Percentiles rank a stretch among this genome's conserved stretches.
These are phyloP conservation scores for Senna tora DNA, from an alignment of 306 rosid genomes.

Conservation along the genomic window DNA sequence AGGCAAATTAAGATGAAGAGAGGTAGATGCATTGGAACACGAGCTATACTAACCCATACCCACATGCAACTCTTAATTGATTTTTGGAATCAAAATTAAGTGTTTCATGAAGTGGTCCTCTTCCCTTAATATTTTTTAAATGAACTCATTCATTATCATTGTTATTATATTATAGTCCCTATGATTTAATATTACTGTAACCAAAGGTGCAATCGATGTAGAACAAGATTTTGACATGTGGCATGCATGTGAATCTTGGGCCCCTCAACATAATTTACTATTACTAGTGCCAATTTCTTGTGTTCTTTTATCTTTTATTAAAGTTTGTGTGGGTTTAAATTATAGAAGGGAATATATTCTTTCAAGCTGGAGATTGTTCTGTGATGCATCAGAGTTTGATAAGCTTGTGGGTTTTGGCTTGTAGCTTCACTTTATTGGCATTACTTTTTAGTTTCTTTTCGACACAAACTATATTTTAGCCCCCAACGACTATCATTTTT, in stretches of 20 bases:
- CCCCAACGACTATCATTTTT: too few species aligned
- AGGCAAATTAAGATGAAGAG: constrained; percentile 8
- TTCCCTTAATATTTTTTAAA: not conserved
- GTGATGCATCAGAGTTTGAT: constrained; percentile 54
- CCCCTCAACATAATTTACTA: constrained; percentile 42
- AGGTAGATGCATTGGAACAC: constrained; percentile 59
- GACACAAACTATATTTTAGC: too few species aligned
- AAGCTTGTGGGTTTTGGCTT: constrained; percentile 50
- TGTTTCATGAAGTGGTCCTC: constrained; percentile 56
- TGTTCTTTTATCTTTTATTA: not conserved
- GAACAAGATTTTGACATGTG: constrained; percentile 50
- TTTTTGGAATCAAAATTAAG: constrained; percentile 38
- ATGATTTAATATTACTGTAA: constrained; percentile 39
- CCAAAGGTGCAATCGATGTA: constrained; percentile 22
- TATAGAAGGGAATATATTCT: constrained; percentile 54
- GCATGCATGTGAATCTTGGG: constrained; percentile 54
- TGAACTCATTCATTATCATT: not conserved
- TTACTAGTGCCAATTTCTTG: not conserved
- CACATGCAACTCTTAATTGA: constrained; percentile 79
- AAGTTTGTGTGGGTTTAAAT: too few species aligned
- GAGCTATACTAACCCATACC: constrained; percentile 57
- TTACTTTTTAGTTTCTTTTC: too few species aligned
- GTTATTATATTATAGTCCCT: constrained; percentile 19
- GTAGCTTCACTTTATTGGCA: constrained; percentile 36
- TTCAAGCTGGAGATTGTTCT: constrained; percentile 40